Percentiles rank a stretch among this genome's conserved stretches.
These are phyloP conservation scores for Exophiala sp. DNA, from an alignment of 2,329 filamentous ascomycete genomes.

Conservation along the genomic window DNA sequence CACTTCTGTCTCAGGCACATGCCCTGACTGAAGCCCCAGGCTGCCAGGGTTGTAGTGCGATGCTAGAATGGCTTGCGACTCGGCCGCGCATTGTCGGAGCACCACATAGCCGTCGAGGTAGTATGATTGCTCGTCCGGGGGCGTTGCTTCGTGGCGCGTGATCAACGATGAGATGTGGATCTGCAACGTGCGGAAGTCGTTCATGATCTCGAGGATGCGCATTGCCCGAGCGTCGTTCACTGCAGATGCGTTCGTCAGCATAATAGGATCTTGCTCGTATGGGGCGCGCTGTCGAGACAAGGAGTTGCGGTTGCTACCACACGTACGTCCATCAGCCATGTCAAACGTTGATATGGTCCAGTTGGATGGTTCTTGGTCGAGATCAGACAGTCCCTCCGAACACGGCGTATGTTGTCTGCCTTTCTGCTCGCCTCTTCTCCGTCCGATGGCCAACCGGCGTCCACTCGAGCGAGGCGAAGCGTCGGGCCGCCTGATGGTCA, in stretches of 20 bases:
- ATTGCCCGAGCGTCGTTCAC: slow-evolving; percentile 60
- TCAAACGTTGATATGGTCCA: slow-evolving; percentile 5
- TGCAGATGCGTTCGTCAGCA: slow-evolving; percentile 32
- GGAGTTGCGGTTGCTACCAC: slow-evolving; percentile 11
- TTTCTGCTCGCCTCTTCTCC: neutral
- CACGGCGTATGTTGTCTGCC: slow-evolving; percentile 9
- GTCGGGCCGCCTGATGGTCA: slow-evolving; percentile 12
- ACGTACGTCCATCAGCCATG: slow-evolving; percentile 29
- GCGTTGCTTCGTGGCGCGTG: slow-evolving; percentile 46
- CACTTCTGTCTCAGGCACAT: slow-evolving; percentile 44
- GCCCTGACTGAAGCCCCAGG: slow-evolving; percentile 30
- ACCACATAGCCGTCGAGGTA: slow-evolving; percentile 55
- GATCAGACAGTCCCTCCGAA: slow-evolving; percentile 1
- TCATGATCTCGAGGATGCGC: slow-evolving; percentile 58
- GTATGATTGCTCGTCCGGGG: slow-evolving; percentile 48
- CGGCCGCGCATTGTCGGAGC: slow-evolving; percentile 50
- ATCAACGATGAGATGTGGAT: slow-evolving; percentile 45
- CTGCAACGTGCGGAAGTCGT: slow-evolving; percentile 57
- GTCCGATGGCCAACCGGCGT: slow-evolving; percentile 1
- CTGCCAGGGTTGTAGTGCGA: slow-evolving; percentile 47
- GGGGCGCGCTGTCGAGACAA: slow-evolving; percentile 7
- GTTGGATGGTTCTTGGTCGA: slow-evolving; percentile 6
- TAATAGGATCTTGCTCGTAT: neutral
- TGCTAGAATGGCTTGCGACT: slow-evolving; percentile 51
- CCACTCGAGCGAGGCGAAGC: slow-evolving; percentile 6